Evolutionary conservation across 805 yeast genomes (phyloP).

Genomic region (Candida sithepensis): DNA sequence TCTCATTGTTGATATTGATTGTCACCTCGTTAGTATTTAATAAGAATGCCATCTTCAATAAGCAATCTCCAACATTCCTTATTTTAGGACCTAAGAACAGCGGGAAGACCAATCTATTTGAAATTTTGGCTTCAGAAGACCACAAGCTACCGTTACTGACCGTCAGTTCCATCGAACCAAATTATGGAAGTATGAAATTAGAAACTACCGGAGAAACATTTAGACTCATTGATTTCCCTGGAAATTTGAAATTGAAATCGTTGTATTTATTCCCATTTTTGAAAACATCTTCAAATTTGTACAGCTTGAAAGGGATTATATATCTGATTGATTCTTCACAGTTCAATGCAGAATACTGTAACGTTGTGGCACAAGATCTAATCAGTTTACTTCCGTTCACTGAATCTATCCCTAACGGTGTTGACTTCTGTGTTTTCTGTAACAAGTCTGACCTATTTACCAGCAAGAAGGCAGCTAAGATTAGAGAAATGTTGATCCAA

Average conservation of each 20-base stretch:
- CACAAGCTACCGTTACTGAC: conserved; percentile 14
- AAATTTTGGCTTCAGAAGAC: conserved; percentile 9
- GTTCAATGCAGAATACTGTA: conserved; percentile 42
- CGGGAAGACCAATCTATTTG: conserved; percentile 20
- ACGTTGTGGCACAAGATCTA: conserved; percentile 55
- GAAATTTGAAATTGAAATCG: conserved; percentile 72
- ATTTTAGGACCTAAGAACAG: conserved; percentile 17
- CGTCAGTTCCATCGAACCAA: conserved; percentile 34
- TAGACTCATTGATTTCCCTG: conserved; percentile 79
- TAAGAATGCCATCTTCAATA: conserved; percentile 10
- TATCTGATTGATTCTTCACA: conserved; percentile 76
- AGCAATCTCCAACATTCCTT: conserved; percentile 10
- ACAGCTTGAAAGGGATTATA: conserved; percentile 60
- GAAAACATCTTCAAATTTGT: conserved; percentile 31
- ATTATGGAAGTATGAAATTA: conserved; percentile 34
- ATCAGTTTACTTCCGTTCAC: conserved; percentile 57
- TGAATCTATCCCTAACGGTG: conserved; percentile 62
- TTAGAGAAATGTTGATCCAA: conserved; percentile 54
- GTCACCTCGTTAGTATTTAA: conserved; percentile 16
- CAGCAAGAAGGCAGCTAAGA: conserved; percentile 64
- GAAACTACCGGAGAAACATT: conserved; percentile 30
- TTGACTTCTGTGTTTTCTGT: conserved; percentile 73
- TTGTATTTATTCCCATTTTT: conserved; percentile 48
- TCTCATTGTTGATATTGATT: conserved; percentile 14
- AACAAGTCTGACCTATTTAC: conserved; percentile 87